Base-by-base conservation (phyloP, 768 basidiomycete species). In the Auricularia heimuer region DNA sequence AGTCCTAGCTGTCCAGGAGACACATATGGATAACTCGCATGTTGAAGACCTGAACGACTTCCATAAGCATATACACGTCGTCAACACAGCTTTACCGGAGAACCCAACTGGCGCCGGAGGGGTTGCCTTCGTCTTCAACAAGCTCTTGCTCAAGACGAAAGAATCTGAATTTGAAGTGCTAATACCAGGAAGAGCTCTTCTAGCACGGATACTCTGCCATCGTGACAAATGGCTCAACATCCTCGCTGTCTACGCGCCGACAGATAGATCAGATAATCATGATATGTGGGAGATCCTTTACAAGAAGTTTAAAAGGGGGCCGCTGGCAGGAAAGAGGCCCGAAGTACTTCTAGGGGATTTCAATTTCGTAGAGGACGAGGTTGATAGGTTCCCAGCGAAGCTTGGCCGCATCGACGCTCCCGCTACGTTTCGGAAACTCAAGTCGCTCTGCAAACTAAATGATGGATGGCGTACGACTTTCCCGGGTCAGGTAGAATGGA, bases 341-440 rank as follows among this genome's bases (percentile, higher is more conserved):
- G 67, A 70, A 39, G 35, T 69, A 2, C 18, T 71, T 0, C 62
- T 65, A 1, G 70, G 68, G 0, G 70, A 72, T 62, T 65, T 65
- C 44, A 71, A 72, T 33, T 63, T 71, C 7, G 68, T 71, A 3
- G 66, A 71, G 47, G 69, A 71, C 12, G 36, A 10, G 0, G 62
- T 71, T 16, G 71, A 72, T 51, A 54, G 69, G 0, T 29, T 67
- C 4, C 70, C 71, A 35, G 44, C 24, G n/a, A 63, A 10, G 66
- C 58, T 21, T 54, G 18, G 6, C 12, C 4, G 16, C 6, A 14
- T 16, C 3, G 47, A 51, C 14, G 47, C 47, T 14, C 47, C 47
- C 3, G 47, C 4, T 3, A 7, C 47, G 3, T 51, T 51, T 16
- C 6, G 16, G n/a, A 21, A 4, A 16, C 47, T 51, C 6, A 51